Conservation (phyloP, 2,329 filamentous ascomycete species). For the Colletotrichum australisinense region DNA sequence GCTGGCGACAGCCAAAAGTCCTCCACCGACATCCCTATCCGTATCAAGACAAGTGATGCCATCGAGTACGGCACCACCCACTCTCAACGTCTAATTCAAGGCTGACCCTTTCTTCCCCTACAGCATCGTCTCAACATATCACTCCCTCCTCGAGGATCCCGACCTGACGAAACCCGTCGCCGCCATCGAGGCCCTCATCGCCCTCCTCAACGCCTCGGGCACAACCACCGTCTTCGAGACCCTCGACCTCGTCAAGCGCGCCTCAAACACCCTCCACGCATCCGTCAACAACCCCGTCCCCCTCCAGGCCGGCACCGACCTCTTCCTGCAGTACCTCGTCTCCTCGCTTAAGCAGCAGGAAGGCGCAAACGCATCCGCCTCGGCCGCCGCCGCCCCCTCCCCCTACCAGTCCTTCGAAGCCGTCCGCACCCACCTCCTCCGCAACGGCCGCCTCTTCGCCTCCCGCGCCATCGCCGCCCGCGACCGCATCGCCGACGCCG, state of each 20-base stretch:
- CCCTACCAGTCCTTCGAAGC: constrained; percentile 74
- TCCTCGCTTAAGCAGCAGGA: constrained; percentile 72
- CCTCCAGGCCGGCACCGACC: constrained; percentile 91
- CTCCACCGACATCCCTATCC: constrained; percentile 38
- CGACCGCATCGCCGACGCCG: constrained; percentile 83
- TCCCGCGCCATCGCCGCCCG: constrained; percentile 86
- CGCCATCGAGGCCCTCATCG: constrained; percentile 90
- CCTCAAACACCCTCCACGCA: constrained; percentile 81
- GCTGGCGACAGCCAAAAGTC: constrained; percentile 14
- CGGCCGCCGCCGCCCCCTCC: constrained; percentile 38
- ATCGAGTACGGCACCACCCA: constrained; percentile 47
- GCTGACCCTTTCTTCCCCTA: constrained; percentile 7
- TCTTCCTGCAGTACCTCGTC: constrained; percentile 95
- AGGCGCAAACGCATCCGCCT: constrained; percentile 35
- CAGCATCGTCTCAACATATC: constrained; percentile 68
- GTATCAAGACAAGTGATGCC: constrained; percentile 38
- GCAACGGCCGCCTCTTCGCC: constrained; percentile 89
- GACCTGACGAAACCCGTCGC: constrained; percentile 96
- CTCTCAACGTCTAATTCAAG: not conserved
- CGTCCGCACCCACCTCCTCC: constrained; percentile 84
- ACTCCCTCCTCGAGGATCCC: constrained; percentile 71
- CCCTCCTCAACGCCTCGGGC: constrained; percentile 82
- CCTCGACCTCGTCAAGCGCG: constrained; percentile 82
- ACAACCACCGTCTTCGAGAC: constrained; percentile 94
- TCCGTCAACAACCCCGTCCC: constrained; percentile 90